Evolutionary conservation across 2,329 filamentous ascomycete species (phyloP).

Genomic region (Diaporthe sp.): DNA sequence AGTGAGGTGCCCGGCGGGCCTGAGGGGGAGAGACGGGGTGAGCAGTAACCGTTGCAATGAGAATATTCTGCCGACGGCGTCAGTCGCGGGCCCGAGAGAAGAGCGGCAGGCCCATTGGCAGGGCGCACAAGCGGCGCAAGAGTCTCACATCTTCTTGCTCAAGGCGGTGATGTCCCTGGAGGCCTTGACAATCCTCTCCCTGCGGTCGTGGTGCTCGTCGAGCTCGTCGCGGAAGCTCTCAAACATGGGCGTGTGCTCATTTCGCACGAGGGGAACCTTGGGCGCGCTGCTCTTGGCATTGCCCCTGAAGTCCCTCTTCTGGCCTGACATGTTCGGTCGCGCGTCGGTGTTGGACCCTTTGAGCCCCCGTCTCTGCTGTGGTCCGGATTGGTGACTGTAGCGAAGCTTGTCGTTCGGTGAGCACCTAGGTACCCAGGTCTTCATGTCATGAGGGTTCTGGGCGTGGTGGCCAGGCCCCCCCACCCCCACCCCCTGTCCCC

Average conservation of each 20-base stretch:
- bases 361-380: neutral
- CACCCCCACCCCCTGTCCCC: neutral
- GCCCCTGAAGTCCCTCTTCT: conserved; percentile 66
- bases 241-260: conserved; percentile 79
- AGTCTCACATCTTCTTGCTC: conserved; percentile 92
- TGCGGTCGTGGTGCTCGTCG: conserved; percentile 92
- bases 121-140: neutral
- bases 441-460: neutral
- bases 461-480: too few species aligned
- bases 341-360: neutral
- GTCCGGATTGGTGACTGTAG: neutral
- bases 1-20: neutral
- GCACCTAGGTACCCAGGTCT: neutral
- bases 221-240: conserved; percentile 86
- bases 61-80: conserved; percentile 72
- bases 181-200: conserved; percentile 89
- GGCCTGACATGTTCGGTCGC: conserved; percentile 49
- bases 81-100: neutral
- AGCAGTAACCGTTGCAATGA: conserved; percentile 76
- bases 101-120: neutral
- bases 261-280: conserved; percentile 45
- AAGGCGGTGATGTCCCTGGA: conserved; percentile 92
- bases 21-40: neutral
- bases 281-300: conserved; percentile 53
- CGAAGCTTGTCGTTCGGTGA: neutral